A percentile compares a stretch with the other conserved stretches of the same genome.
Evolutionary conservation across 768 basidiomycete genomes (phyloP).

Genomic region (Kwoniella botswanensis): DNA sequence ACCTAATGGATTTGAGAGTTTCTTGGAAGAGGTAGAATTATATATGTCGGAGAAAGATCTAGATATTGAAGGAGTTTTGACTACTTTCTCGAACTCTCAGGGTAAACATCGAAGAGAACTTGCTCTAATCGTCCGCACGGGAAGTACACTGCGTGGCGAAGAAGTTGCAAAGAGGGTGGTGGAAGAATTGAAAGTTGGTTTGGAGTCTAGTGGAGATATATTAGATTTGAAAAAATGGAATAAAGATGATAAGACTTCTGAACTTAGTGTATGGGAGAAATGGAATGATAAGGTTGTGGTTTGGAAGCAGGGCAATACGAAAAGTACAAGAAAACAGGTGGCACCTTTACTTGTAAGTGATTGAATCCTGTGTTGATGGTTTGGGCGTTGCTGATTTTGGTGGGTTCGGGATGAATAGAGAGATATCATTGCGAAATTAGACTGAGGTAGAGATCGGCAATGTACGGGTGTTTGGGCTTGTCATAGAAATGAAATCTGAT

Average conservation of each 20-base stretch:
- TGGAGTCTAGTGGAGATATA: conserved; percentile 65
- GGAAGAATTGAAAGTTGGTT: conserved; percentile 64
- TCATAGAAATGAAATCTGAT: too few relatives aligned
- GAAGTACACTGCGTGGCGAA: conserved; percentile 39
- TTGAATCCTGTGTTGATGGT: too few relatives aligned
- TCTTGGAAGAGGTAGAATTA: conserved; percentile 59
- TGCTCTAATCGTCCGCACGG: conserved; percentile 68
- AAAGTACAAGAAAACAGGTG: conserved; percentile 59
- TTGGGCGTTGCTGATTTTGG: conserved; percentile 4
- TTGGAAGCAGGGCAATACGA: conserved; percentile 60
- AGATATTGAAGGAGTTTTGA: conserved; percentile 77
- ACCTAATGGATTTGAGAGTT: conserved; percentile 45
- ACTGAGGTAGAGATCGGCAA: conserved; percentile 12
- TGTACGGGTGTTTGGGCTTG: background rate
- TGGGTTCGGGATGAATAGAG: conserved; percentile 16
- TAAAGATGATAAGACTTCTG: conserved; percentile 36
- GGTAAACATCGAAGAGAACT: conserved; percentile 71
- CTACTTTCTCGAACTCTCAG: conserved; percentile 64
- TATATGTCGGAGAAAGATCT: conserved; percentile 75
- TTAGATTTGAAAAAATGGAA: conserved; percentile 63
- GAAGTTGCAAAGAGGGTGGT: conserved; percentile 59
- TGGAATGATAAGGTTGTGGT: conserved; percentile 24
- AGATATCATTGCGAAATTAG: conserved; percentile 42
- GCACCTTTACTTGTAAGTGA: conserved; percentile 57
- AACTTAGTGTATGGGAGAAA: conserved; percentile 27